phyloP scores from a whole-genome alignment of 1,139 yeast species.

The Diutina sp. region DNA sequence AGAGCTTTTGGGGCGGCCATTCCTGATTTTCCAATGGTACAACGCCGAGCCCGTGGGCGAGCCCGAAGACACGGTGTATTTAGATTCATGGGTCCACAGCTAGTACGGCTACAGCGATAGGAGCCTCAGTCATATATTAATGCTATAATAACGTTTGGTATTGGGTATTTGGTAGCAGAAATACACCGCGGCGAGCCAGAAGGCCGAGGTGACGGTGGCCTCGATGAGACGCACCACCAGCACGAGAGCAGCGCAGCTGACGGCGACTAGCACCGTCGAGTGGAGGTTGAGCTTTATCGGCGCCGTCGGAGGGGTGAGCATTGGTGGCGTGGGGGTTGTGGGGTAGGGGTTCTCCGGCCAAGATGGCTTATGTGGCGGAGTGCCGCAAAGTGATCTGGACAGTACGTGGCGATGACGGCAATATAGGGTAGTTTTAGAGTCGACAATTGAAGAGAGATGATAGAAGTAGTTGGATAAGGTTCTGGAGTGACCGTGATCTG shows the following conservation, averaged over 20 bases:
- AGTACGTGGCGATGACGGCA: background rate
- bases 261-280: background rate
- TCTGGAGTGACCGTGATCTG: too few relatives aligned
- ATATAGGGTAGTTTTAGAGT: background rate
- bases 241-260: background rate
- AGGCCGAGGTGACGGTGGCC: background rate
- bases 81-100: constrained; percentile 28
- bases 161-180: background rate
- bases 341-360: too few relatives aligned
- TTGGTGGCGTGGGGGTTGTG: background rate
- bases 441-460: too few relatives aligned
- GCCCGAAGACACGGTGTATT: constrained; percentile 23
- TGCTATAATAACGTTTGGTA: background rate
- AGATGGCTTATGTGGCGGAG: background rate
- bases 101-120: constrained; percentile 5
- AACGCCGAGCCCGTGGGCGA: constrained; percentile 9
- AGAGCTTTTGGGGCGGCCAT: background rate
- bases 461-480: too few relatives aligned
- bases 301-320: background rate
- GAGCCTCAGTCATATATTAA: background rate
- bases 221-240: background rate
- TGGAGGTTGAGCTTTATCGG: background rate
- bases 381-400: background rate
- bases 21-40: background rate
- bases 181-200: background rate